These are phyloP conservation scores for Naematelia aurantialba DNA, from an alignment of 768 basidiomycete species.

Conservation along the genomic window DNA sequence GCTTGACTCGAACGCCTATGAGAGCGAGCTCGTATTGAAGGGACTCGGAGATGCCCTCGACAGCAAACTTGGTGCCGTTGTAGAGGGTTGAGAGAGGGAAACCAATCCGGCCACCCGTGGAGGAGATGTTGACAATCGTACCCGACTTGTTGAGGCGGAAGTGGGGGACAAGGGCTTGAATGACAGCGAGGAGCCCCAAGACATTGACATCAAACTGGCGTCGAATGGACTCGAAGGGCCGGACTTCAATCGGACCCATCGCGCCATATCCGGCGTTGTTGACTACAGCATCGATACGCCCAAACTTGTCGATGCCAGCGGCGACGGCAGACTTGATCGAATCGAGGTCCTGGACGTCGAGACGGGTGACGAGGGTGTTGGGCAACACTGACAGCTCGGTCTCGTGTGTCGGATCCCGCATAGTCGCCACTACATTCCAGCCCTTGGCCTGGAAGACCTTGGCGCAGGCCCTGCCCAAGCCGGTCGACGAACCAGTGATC, in stretches of 20 bases:
- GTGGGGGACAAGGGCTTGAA: background rate
- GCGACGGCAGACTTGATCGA: background rate
- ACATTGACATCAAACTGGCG: background rate
- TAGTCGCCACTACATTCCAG: constrained; percentile 1
- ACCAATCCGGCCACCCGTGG: background rate
- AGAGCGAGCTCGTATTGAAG: constrained; percentile 1
- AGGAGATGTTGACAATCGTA: constrained; percentile 2
- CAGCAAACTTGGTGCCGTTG: constrained; percentile 3
- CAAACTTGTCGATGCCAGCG: constrained; percentile 7
- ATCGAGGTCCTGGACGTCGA: constrained; percentile 1
- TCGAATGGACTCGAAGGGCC: background rate
- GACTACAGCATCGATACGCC: constrained; percentile 20
- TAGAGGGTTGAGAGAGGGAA: background rate
- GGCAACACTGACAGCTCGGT: background rate
- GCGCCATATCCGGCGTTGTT: constrained; percentile 21
- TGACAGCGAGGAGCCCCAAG: background rate
- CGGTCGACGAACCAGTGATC: constrained; percentile 1
- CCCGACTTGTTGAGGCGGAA: background rate
- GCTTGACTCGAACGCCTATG: background rate
- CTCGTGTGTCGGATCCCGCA: background rate
- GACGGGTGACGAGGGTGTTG: background rate
- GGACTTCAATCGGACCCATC: background rate
- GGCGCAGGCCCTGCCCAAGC: background rate
- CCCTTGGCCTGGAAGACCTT: constrained; percentile 3
- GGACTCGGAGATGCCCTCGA: background rate